Evolutionary conservation across 805 yeast species (phyloP).

Genomic region (Saccharomycopsis malanga): DNA sequence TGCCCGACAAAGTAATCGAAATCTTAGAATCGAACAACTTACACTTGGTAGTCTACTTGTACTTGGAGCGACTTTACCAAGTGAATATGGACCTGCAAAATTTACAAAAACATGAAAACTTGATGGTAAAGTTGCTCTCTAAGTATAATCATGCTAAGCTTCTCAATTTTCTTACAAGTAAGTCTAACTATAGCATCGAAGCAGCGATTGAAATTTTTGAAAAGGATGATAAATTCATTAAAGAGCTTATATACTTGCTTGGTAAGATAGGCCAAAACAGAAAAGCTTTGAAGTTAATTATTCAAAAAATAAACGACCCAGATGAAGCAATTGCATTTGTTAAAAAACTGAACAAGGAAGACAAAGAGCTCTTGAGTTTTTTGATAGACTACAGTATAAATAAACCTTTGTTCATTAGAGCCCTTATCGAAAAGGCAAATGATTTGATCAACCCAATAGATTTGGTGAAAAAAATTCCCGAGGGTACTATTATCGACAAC

Average conservation of each 20-base stretch:
- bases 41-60: constrained; percentile 52
- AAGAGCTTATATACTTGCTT: constrained; percentile 74
- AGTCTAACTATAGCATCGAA: constrained; percentile 60
- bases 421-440: constrained; percentile 63
- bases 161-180: constrained; percentile 52
- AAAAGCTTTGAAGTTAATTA: constrained; percentile 69
- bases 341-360: constrained; percentile 44
- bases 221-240: constrained; percentile 36
- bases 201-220: constrained; percentile 49
- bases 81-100: constrained; percentile 21
- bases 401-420: constrained; percentile 70
- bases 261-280: constrained; percentile 77
- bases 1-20: constrained; percentile 44
- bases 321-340: constrained; percentile 77
- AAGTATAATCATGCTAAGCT: constrained; percentile 30
- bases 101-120: constrained; percentile 51
- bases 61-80: constrained; percentile 50
- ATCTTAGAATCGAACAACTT: constrained; percentile 37
- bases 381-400: constrained; percentile 62
- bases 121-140: constrained; percentile 48
- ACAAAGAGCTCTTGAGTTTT: constrained; percentile 74
- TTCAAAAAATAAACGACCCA: constrained; percentile 73
- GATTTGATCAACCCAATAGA: constrained; percentile 60
- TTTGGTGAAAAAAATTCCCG: constrained; percentile 59
- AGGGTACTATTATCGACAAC: constrained; percentile 55